Evolutionary conservation across 345 rosid species (phyloP).

Genomic region (Arabidopsis thaliana): DNA sequence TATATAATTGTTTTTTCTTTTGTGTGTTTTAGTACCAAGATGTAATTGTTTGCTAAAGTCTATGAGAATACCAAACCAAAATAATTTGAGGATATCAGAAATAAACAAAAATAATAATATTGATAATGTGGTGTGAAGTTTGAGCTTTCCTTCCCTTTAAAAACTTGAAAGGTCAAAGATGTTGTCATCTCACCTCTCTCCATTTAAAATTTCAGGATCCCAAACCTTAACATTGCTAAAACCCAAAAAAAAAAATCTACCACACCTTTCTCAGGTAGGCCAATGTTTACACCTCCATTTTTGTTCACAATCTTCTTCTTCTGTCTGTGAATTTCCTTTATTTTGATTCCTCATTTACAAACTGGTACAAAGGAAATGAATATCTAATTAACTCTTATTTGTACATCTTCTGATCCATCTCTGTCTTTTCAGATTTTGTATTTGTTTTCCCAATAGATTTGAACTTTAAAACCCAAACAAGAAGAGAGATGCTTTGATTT

Average conservation of each 20-base stretch:
- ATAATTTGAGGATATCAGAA: neutral
- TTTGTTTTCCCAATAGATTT: neutral
- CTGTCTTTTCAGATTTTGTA: neutral
- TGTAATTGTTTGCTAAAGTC: neutral
- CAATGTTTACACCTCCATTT: slow-evolving; percentile 7
- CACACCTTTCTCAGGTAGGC: slow-evolving; percentile 2
- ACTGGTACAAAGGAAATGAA: neutral
- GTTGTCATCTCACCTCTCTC: slow-evolving; percentile 11
- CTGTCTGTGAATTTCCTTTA: neutral
- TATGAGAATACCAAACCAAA: neutral
- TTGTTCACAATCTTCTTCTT: neutral
- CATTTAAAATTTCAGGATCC: neutral
- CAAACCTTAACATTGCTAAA: slow-evolving; percentile 10
- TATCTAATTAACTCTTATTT: too few relatives aligned
- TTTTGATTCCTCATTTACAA: neutral
- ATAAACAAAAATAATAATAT: neutral
- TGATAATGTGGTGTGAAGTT: neutral
- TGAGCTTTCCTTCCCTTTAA: neutral
- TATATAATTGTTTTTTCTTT: too few relatives aligned
- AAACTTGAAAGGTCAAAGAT: slow-evolving; percentile 4
- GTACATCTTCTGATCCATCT: neutral
- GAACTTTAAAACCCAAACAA: neutral
- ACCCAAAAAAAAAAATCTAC: neutral
- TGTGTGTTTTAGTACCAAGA: neutral
- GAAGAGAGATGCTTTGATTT: neutral